Percentiles rank a stretch among this genome's conserved stretches.
phyloP scores from a whole-genome alignment of 495 filamentous ascomycete species.

The Chaetomium tenue region DNA sequence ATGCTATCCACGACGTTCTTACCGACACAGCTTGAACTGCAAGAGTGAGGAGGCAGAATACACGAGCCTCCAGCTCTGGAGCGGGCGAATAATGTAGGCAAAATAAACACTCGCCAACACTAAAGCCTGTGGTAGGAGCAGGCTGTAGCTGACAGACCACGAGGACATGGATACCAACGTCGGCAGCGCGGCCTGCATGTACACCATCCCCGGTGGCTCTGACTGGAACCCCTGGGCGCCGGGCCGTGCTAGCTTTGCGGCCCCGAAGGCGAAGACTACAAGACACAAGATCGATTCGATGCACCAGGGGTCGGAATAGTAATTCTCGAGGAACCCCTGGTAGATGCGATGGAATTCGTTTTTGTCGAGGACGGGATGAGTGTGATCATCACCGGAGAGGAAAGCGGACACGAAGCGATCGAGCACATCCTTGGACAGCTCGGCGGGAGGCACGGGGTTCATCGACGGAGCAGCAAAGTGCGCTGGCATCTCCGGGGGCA shows the following conservation, averaged over 20 bases:
- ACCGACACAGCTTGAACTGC: conserved; percentile 16
- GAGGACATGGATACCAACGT: conserved; percentile 10
- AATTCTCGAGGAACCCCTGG: conserved; percentile 4
- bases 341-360: conserved; percentile 8
- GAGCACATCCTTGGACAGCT: conserved; percentile 5
- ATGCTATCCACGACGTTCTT: neutral
- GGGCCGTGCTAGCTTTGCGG: neutral
- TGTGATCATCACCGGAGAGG: conserved; percentile 2
- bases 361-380: conserved; percentile 7
- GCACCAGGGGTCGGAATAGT: conserved; percentile 9
- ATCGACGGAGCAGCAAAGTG: neutral
- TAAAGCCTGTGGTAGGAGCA: conserved; percentile 8
- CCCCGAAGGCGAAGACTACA: conserved; percentile 6
- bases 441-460: neutral
- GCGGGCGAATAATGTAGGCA: conserved; percentile 14
- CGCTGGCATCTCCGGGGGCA: conserved; percentile 10
- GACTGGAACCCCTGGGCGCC: conserved; percentile 1
- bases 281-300: conserved; percentile 9
- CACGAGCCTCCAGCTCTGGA: conserved; percentile 10
- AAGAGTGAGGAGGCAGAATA: conserved; percentile 12
- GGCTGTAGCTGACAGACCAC: conserved; percentile 6
- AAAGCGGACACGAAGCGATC: conserved; percentile 8
- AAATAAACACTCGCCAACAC: conserved; percentile 11
- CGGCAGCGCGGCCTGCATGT: conserved; percentile 12
- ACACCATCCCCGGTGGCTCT: neutral